A percentile compares a stretch with the other conserved stretches of the same genome.
Conservation (phyloP, 768 basidiomycete species). For the Phylloporus rhodoxanthus region DNA sequence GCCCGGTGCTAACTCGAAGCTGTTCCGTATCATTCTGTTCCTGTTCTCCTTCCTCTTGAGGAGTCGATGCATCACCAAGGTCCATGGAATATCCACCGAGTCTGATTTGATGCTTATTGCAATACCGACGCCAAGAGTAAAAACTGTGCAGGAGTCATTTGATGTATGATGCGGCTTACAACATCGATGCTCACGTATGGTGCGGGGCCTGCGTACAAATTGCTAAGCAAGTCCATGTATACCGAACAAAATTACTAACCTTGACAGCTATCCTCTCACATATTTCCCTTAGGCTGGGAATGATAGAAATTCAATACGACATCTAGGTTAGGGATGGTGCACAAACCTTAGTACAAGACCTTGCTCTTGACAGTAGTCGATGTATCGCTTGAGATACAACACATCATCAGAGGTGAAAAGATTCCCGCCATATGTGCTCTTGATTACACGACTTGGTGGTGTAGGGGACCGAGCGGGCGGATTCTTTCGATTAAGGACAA, state of each 20-base stretch:
- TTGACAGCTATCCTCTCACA: constrained; percentile 84
- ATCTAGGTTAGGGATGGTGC: background rate
- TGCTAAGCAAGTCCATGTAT: constrained; percentile 1
- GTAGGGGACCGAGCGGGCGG: constrained; percentile 77
- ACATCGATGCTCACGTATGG: constrained; percentile 57
- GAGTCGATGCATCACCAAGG: constrained; percentile 44
- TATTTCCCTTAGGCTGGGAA: constrained; percentile 59
- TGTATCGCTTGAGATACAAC: constrained; percentile 78
- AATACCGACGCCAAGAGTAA: constrained; percentile 88
- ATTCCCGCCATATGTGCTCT: constrained; percentile 87
- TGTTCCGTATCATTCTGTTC: constrained; percentile 41
- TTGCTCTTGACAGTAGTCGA: constrained; percentile 86
- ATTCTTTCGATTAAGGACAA: constrained; percentile 60
- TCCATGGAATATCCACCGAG: constrained; percentile 81
- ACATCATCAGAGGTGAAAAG: constrained; percentile 83
- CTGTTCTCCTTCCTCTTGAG: constrained; percentile 38
- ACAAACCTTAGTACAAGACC: constrained; percentile 71
- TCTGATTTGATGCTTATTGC: constrained; percentile 90
- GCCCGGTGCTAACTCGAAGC: constrained; percentile 32
- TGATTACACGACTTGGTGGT: constrained; percentile 76
- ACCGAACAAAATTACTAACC: constrained; percentile 32
- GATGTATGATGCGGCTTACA: background rate
- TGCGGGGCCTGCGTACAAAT: constrained; percentile 60
- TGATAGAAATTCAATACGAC: constrained; percentile 24
- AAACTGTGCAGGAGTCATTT: constrained; percentile 44